Evolutionary conservation across 768 basidiomycete genomes (phyloP).

Genomic region (Lactifluus rugatus): DNA sequence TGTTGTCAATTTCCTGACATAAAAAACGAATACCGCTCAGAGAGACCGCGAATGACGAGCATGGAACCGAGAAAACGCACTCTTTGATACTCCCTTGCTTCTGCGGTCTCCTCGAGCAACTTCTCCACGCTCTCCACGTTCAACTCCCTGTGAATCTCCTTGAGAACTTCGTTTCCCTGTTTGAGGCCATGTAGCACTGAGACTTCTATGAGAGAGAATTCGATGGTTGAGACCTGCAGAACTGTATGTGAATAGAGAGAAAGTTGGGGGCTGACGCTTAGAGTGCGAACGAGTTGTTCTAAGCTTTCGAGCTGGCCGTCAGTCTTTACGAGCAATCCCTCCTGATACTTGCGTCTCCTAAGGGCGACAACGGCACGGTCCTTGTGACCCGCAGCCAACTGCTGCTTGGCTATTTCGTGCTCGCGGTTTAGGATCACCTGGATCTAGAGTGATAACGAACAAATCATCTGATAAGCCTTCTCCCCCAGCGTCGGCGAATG

Average conservation of each 20-base stretch:
- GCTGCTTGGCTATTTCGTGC: conserved; percentile 77
- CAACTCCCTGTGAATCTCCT: conserved; percentile 91
- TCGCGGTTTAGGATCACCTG: conserved; percentile 81
- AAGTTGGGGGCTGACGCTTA: neutral
- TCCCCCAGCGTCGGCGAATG: neutral
- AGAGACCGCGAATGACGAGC: neutral
- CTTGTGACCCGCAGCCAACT: conserved; percentile 74
- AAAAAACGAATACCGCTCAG: neutral
- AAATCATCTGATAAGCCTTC: neutral
- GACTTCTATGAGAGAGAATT: conserved; percentile 90
- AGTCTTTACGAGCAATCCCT: conserved; percentile 76
- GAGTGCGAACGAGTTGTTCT: conserved; percentile 66
- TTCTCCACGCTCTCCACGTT: conserved; percentile 89
- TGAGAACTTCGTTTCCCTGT: conserved; percentile 89
- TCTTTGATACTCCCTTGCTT: conserved; percentile 85
- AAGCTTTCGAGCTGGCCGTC: conserved; percentile 82
- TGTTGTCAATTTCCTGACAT: conserved; percentile 78
- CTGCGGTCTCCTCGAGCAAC: conserved; percentile 84
- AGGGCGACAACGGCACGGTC: conserved; percentile 82
- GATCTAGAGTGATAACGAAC: conserved; percentile 41
- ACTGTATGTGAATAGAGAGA: neutral
- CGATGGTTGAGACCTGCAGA: conserved; percentile 83
- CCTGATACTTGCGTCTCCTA: conserved; percentile 89
- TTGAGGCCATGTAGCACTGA: conserved; percentile 88
- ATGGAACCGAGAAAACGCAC: conserved; percentile 33